Base-by-base conservation (phyloP, 2,329 filamentous ascomycete species). In the Dactylellina haptotyla region DNA sequence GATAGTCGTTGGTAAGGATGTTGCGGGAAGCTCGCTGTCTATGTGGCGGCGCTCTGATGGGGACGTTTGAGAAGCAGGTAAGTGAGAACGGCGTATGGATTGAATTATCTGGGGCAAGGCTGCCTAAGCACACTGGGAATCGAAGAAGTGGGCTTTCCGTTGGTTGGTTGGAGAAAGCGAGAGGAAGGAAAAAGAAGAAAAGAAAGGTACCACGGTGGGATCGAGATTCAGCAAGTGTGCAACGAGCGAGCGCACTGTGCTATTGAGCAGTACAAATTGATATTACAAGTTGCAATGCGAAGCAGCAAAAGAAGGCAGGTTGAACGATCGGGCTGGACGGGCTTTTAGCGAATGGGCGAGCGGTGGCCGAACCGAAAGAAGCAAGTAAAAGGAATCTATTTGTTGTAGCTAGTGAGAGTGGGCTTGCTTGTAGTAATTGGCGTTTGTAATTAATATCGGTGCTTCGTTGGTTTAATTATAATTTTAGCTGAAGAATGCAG, bases 41-140 rank as follows among this genome's bases (percentile, higher is more conserved):
- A n/a, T 61, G 37, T 34, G 48, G 30, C 65, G 65, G 65, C 37
- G 56, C 45, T 18, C 32, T 37, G 59, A 34, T 65, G 28, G 48
- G 25, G 50, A 57, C 58, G 62, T 66, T 67, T 67, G 34, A 4
- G 16, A 51, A 37, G 53, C 8, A 67, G 54, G 63, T 53, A 59
- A 67, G 63, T 67, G 63, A 67, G 63, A 67, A 67, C 63, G 63
- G 63, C 63, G 63, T 67, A 48, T 67, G 9, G 37, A 23, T 34
- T 34, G n/a, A n/a, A n/a, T n/a, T n/a, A n/a, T 56, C 50, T 37
- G 62, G 50, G 51, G 51, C 61, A 65, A 50, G 62, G 62, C 62
- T 57, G 62, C 62, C 62, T 65, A 45, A n/a, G 51, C n/a, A n/a
- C n/a, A n/a, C n/a, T n/a, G n/a, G n/a, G n/a, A n/a, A n/a, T n/a